These are phyloP conservation scores for Xylariaceae sp. DNA, from an alignment of 2,329 filamentous ascomycete genomes.

Conservation along the genomic window DNA sequence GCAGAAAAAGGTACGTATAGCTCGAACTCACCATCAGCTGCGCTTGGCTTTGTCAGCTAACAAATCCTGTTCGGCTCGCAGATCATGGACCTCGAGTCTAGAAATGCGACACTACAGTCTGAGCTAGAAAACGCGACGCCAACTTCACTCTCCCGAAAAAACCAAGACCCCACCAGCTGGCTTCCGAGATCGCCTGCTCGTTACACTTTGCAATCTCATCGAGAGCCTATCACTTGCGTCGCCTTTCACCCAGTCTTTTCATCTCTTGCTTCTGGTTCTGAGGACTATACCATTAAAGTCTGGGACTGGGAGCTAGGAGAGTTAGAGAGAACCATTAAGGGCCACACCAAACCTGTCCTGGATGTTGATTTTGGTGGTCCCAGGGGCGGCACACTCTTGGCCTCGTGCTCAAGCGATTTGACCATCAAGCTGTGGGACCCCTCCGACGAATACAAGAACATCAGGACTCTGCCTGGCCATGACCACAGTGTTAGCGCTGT, in stretches of 20 bases:
- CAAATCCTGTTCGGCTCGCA: constrained; percentile 43
- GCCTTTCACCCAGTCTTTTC: constrained; percentile 94
- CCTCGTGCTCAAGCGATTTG: constrained; percentile 84
- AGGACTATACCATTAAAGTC: constrained; percentile 93
- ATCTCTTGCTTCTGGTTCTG: constrained; percentile 85
- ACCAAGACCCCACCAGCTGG: constrained; percentile 86
- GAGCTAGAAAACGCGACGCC: constrained; percentile 86
- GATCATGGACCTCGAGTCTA: constrained; percentile 92
- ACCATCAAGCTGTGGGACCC: constrained; percentile 97
- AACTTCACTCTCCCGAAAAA: constrained; percentile 74
- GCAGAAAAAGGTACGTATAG: constrained; percentile 80
- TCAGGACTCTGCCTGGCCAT: constrained; percentile 86
- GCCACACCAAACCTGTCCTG: constrained; percentile 85
- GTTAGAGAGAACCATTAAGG: constrained; percentile 87
- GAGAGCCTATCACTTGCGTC: constrained; percentile 80
- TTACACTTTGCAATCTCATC: constrained; percentile 83
- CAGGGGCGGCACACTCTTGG: constrained; percentile 77
- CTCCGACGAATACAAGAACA: constrained; percentile 91
- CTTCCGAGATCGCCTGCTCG: constrained; percentile 82
- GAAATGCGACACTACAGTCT: constrained; percentile 73
- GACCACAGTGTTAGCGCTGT: constrained; percentile 91
- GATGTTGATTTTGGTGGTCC: constrained; percentile 92
- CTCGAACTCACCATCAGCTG: constrained; percentile 1
- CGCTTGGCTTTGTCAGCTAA: constrained; percentile 8
- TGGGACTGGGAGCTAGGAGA: constrained; percentile 98